Conservation (phyloP, 1,139 yeast species). For the Hyphopichia khmerensis region DNA sequence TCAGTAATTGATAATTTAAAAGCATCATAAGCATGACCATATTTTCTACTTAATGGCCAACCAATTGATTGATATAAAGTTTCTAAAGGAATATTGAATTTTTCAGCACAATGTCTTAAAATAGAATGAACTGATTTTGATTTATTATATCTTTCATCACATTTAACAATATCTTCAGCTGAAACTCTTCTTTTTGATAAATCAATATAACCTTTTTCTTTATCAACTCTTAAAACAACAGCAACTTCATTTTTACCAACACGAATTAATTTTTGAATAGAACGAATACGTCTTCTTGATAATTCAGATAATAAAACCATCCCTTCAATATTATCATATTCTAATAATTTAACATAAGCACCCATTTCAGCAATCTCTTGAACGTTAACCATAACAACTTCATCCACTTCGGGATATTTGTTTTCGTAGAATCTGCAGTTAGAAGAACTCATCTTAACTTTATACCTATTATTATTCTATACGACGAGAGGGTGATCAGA, state of each 20-base stretch:
- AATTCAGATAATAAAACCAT: constrained; percentile 95
- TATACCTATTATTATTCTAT: too few species aligned
- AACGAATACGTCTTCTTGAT: constrained; percentile 97
- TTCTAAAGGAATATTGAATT: constrained; percentile 85
- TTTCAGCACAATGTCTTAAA: constrained; percentile 97
- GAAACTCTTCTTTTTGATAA: constrained; percentile 96
- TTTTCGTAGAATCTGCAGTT: constrained; percentile 97
- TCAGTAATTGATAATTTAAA: constrained; percentile 95
- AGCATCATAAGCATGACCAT: constrained; percentile 97
- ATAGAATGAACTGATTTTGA: constrained; percentile 97
- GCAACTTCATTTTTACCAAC: constrained; percentile 99
- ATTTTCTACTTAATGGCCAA: constrained; percentile 96
- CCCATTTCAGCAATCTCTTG: constrained; percentile 99
- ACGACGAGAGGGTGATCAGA: not conserved
- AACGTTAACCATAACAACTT: constrained; percentile 97
- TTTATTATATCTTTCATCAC: constrained; percentile 97
- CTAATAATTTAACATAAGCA: constrained; percentile 91
- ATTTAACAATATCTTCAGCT: constrained; percentile 95
- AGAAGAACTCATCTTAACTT: constrained; percentile 79
- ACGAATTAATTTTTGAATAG: constrained; percentile 94
- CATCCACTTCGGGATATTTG: constrained; percentile 98
- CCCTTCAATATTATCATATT: constrained; percentile 97
- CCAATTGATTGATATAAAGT: constrained; percentile 84
- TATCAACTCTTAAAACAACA: constrained; percentile 97
- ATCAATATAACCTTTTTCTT: constrained; percentile 97